A percentile compares a stretch with the other conserved stretches of the same genome.
Evolutionary conservation across 75 land plant genomes (phyloP).

Genomic region (Azolla pinnata): DNA sequence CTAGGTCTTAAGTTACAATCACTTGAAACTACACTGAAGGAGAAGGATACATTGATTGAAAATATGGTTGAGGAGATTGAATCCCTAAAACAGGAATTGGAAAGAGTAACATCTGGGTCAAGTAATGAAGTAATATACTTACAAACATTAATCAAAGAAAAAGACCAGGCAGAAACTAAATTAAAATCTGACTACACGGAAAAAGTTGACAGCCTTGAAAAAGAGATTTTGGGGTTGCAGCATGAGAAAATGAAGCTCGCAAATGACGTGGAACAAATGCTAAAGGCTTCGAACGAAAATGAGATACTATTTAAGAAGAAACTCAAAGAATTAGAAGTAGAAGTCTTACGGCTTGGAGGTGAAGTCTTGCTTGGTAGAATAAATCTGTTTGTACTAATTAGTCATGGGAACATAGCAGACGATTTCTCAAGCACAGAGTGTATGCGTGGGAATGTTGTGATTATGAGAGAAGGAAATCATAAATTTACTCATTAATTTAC

Average conservation of each 20-base stretch:
- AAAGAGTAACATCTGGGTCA: slow-evolving; percentile 1
- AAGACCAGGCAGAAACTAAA: background rate
- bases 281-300: background rate
- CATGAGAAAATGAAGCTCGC: slow-evolving; percentile 1
- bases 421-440: no score
- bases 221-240: background rate
- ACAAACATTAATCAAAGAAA: slow-evolving; percentile 1
- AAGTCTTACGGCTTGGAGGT: slow-evolving; percentile 13
- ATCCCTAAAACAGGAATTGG: slow-evolving; percentile 2
- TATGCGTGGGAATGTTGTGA: no score
- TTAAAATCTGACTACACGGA: background rate
- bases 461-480: no score
- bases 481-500: no score
- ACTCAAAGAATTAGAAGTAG: background rate
- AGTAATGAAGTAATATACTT: background rate
- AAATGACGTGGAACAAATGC: background rate
- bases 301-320: slow-evolving; percentile 1
- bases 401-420: no score
- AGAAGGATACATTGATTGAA: background rate
- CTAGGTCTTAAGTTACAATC: background rate
- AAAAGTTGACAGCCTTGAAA: background rate
- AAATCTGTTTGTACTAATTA: no score
- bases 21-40: background rate
- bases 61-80: background rate
- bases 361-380: background rate